Evolutionary conservation across 1,139 yeast species (phyloP).

Genomic region (Blastobotrys apis): DNA sequence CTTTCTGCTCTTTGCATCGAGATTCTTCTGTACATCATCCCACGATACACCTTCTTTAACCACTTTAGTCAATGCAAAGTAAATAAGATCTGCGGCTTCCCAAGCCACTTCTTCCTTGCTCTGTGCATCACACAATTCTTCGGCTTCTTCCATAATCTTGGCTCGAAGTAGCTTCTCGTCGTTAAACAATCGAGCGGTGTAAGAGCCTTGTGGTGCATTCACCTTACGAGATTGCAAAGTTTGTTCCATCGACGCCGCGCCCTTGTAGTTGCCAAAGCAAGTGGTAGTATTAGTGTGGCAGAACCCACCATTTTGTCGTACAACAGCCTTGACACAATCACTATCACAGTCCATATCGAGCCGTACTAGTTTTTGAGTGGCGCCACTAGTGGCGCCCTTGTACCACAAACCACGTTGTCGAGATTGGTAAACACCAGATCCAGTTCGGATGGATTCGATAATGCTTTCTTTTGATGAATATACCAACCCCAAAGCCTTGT

Average conservation of each 20-base stretch:
- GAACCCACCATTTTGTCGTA: constrained; percentile 80
- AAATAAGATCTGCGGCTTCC: constrained; percentile 95
- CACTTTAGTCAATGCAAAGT: constrained; percentile 86
- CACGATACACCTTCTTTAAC: constrained; percentile 75
- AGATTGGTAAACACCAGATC: constrained; percentile 90
- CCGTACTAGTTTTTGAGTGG: constrained; percentile 69
- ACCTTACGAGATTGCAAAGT: constrained; percentile 48
- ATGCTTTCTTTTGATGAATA: constrained; percentile 84
- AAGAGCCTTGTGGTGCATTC: constrained; percentile 85
- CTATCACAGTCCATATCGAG: constrained; percentile 85
- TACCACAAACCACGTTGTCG: constrained; percentile 90
- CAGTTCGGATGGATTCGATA: constrained; percentile 71
- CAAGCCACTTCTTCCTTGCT: constrained; percentile 74
- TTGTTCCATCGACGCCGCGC: constrained; percentile 57
- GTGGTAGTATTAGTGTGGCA: constrained; percentile 81
- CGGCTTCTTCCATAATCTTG: constrained; percentile 93
- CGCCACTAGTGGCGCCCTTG: constrained; percentile 94
- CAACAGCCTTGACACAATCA: constrained; percentile 79
- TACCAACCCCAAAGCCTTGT: constrained; percentile 78
- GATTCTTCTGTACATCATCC: constrained; percentile 75
- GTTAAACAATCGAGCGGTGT: constrained; percentile 79
- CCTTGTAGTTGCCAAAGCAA: constrained; percentile 66
- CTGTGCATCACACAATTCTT: constrained; percentile 83
- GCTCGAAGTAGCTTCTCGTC: constrained; percentile 75
- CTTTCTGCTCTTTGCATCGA: constrained; percentile 77